Percentiles rank a stretch among this genome's conserved stretches.
Conservation (phyloP, 106 monocot species). For the Dendrobium catenatum region DNA sequence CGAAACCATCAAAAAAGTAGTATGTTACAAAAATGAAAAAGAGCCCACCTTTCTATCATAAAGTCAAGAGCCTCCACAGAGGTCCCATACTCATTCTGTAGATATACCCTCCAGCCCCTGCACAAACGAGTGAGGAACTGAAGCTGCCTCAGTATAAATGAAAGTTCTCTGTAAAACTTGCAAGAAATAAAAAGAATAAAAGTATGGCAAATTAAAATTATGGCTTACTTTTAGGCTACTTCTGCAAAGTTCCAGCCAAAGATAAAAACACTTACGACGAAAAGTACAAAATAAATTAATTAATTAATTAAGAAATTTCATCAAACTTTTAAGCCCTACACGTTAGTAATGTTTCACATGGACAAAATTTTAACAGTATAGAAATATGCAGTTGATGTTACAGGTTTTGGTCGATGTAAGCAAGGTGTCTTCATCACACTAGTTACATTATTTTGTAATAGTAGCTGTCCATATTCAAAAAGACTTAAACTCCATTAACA, state of each 20-base stretch:
- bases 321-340: not conserved
- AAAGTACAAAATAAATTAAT: not conserved
- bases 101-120: slow-evolving; percentile 80
- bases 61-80: slow-evolving; percentile 61
- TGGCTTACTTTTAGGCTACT: not conserved
- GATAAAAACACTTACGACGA: not conserved
- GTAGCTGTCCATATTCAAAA: not conserved
- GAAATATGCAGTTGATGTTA: not conserved
- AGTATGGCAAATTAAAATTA: not conserved
- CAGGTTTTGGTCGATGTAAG: not conserved
- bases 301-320: not conserved
- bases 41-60: slow-evolving; percentile 70
- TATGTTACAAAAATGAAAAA: not conserved
- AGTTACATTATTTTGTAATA: not conserved
- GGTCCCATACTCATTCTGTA: slow-evolving; percentile 88
- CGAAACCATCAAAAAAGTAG: not conserved
- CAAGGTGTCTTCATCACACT: not conserved
- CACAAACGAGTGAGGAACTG: not conserved
- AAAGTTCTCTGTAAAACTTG: not conserved
- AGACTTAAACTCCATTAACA: not conserved
- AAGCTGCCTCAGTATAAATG: not conserved
- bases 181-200: not conserved
- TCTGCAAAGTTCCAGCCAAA: not conserved
- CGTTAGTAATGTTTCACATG: not conserved
- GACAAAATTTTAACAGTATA: not conserved